These are phyloP conservation scores for Chalciporus pseudorubinellus DNA, from an alignment of 768 basidiomycete genomes.

Conservation along the genomic window DNA sequence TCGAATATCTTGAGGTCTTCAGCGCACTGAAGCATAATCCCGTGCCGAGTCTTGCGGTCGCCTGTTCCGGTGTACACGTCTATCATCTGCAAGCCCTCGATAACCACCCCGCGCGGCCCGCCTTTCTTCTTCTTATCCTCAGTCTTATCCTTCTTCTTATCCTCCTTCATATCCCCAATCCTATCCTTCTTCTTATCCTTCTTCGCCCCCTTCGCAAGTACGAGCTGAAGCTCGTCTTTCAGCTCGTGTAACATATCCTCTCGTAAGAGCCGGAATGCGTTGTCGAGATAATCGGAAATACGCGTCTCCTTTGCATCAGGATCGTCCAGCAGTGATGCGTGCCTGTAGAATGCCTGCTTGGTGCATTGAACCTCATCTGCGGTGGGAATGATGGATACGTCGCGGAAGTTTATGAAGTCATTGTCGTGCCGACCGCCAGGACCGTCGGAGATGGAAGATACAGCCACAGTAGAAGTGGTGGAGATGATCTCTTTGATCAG, in stretches of 20 bases:
- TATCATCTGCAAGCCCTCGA: slow-evolving; percentile 38
- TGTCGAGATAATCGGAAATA: slow-evolving; percentile 54
- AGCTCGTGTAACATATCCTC: slow-evolving; percentile 63
- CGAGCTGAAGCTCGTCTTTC: slow-evolving; percentile 51
- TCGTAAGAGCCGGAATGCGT: slow-evolving; percentile 61
- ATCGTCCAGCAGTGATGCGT: slow-evolving; percentile 43
- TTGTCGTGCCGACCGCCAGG: slow-evolving; percentile 74
- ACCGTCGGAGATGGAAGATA: slow-evolving; percentile 18
- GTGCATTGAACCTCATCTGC: slow-evolving; percentile 51
- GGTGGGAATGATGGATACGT: slow-evolving; percentile 63
- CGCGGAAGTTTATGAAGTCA: slow-evolving; percentile 57
- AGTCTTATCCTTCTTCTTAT: slow-evolving; percentile 31
- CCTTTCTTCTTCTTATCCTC: slow-evolving; percentile 41
- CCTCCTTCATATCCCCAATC: slow-evolving; percentile 22
- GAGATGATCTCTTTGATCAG: slow-evolving; percentile 42
- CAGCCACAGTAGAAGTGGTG: slow-evolving; percentile 21
- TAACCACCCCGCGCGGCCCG: slow-evolving; percentile 34
- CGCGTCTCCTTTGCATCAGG: slow-evolving; percentile 37
- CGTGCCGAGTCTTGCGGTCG: slow-evolving; percentile 36
- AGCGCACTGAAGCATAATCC: slow-evolving; percentile 38
- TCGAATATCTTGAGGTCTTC: slow-evolving; percentile 39
- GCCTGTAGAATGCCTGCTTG: slow-evolving; percentile 48
- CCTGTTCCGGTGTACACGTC: slow-evolving; percentile 35
- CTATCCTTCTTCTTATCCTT: slow-evolving; percentile 34
- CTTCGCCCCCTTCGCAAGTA: slow-evolving; percentile 32